These are phyloP conservation scores for Pezicula carpinea DNA, from an alignment of 2,329 filamentous ascomycete species.

Conservation along the genomic window DNA sequence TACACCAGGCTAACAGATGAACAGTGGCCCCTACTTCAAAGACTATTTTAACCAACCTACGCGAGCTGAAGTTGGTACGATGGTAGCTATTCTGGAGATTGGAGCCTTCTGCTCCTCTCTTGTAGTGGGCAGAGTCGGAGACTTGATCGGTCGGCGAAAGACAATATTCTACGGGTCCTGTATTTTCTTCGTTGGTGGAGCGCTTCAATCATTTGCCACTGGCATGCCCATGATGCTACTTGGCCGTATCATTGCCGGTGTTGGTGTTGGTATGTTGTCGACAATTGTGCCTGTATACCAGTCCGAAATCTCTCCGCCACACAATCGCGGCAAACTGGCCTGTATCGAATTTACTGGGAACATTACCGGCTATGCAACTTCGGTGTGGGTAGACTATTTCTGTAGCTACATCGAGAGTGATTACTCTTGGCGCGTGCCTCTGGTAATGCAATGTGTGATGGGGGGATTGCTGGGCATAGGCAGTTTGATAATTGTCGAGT, in stretches of 20 bases:
- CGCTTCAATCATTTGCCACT: constrained; percentile 74
- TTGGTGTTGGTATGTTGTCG: constrained; percentile 83
- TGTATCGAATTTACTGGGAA: constrained; percentile 99
- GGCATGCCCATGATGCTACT: constrained; percentile 87
- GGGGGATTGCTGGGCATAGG: constrained; percentile 78
- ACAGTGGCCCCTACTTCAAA: constrained; percentile 79
- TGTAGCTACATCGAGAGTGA: constrained; percentile 85
- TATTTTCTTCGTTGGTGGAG: constrained; percentile 81
- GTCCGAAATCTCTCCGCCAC: constrained; percentile 91
- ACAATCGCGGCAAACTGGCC: constrained; percentile 90
- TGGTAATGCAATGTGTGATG: constrained; percentile 94
- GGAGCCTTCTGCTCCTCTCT: constrained; percentile 90
- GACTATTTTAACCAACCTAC: constrained; percentile 90
- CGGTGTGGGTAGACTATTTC: constrained; percentile 98
- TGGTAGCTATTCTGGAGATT: constrained; percentile 94
- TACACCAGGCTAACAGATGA: constrained; percentile 12
- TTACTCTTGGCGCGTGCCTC: constrained; percentile 83
- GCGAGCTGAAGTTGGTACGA: constrained; percentile 84
- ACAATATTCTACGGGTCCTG: constrained; percentile 93
- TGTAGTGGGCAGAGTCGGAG: constrained; percentile 80
- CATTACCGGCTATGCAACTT: constrained; percentile 91
- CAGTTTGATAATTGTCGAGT: constrained; percentile 92
- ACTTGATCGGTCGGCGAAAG: constrained; percentile 81
- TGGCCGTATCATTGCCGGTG: constrained; percentile 77
- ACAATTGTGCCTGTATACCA: constrained; percentile 93